phyloP scores from a whole-genome alignment of 176 grass and related monocot genomes.

The Aegilops sharonensis region DNA sequence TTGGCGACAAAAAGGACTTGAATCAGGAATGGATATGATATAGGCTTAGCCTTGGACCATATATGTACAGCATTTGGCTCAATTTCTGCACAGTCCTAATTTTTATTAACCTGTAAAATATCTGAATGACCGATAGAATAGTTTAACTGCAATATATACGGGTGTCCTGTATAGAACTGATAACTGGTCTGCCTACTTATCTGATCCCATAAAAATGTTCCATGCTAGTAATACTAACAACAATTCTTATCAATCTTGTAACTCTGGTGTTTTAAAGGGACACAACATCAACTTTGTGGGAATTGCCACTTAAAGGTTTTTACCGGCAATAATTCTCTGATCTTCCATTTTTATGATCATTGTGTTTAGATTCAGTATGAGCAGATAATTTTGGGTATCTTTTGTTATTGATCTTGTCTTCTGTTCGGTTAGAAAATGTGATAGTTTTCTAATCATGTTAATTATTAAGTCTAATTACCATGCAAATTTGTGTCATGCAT shows the following conservation, averaged over 20 bases:
- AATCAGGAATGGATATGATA: background rate
- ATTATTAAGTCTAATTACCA: background rate
- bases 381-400: background rate
- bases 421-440: background rate
- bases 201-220: background rate
- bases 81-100: background rate
- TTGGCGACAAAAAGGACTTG: background rate
- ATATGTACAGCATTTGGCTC: background rate
- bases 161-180: background rate
- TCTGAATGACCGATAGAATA: background rate
- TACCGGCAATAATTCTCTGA: background rate
- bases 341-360: background rate
- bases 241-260: background rate
- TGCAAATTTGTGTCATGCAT: background rate
- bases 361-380: background rate
- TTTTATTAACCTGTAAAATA: background rate
- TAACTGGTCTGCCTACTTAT: background rate
- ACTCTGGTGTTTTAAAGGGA: background rate
- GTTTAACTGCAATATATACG: background rate
- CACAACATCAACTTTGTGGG: background rate
- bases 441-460: background rate
- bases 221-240: background rate
- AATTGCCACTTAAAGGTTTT: background rate
- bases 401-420: background rate
- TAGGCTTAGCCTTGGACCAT: background rate